These are phyloP conservation scores for Wickerhamomyces kurtzmanii DNA, from an alignment of 805 yeast genomes.

Conservation along the genomic window DNA sequence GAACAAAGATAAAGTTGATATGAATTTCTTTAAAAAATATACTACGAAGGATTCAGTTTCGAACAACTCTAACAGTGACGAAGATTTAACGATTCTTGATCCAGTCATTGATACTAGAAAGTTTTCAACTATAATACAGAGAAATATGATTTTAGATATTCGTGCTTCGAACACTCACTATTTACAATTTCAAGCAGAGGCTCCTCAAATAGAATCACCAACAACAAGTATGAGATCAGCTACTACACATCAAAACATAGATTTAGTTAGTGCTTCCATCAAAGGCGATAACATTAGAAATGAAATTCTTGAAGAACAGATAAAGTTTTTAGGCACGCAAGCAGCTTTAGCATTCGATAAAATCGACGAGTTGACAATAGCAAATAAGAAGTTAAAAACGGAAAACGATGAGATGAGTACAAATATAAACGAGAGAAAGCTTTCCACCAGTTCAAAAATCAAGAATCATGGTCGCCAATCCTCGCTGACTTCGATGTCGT, in stretches of 20 bases:
- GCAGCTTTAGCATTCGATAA: constrained; percentile 16
- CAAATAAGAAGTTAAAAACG: constrained; percentile 8
- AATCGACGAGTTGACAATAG: constrained; percentile 11
- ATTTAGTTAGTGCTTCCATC: constrained; percentile 8
- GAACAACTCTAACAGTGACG: not conserved
- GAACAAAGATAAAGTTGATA: no score
- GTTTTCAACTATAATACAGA: no score
- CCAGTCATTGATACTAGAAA: constrained; percentile 1
- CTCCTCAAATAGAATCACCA: no score
- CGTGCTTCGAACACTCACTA: no score
- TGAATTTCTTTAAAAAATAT: constrained; percentile 2
- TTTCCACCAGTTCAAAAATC: constrained; percentile 4
- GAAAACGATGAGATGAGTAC: constrained; percentile 9
- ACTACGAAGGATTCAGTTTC: constrained; percentile 1
- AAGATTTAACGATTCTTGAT: constrained; percentile 2
- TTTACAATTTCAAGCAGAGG: no score
- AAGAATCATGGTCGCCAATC: no score
- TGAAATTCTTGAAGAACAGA: constrained; percentile 16
- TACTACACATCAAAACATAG: not conserved
- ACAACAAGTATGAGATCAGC: no score
- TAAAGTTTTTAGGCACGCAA: constrained; percentile 13
- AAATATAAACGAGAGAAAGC: constrained; percentile 1
- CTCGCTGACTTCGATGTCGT: constrained; percentile 5
- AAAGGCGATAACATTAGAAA: constrained; percentile 18
- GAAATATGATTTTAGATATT: no score